Conservation (phyloP, 78 protist species). For the Bodo saltans region DNA sequence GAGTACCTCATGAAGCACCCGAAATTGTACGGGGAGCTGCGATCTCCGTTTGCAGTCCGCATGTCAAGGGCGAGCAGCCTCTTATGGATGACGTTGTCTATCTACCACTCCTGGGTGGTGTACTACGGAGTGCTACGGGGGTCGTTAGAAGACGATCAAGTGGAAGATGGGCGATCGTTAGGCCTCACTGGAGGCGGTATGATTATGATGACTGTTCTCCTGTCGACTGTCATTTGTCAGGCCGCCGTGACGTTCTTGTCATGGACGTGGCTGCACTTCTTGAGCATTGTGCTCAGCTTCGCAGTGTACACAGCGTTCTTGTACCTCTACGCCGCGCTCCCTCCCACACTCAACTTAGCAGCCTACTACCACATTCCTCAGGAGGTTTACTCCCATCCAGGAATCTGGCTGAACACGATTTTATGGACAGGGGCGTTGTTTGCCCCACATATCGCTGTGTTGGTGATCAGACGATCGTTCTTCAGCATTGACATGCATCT, state of each 20-base stretch:
- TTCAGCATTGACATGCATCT: background rate
- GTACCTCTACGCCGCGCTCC: background rate
- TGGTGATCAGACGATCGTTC: background rate
- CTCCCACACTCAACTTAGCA: background rate
- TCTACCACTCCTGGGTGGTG: background rate
- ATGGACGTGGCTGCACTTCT: conserved; percentile 18
- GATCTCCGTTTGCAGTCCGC: background rate
- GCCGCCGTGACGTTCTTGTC: conserved; percentile 18
- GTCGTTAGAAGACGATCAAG: background rate
- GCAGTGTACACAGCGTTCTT: background rate
- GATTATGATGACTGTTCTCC: background rate
- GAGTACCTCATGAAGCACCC: conserved; percentile 15
- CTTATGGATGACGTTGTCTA: background rate
- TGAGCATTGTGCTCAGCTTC: background rate
- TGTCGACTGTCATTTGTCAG: background rate
- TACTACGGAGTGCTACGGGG: background rate
- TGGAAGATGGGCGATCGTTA: background rate
- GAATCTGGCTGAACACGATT: background rate
- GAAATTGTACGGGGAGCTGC: background rate
- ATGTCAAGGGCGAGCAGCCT: background rate
- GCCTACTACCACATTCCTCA: background rate
- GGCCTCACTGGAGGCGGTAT: background rate
- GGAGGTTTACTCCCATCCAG: background rate
- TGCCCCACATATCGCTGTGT: background rate
- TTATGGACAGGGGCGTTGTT: background rate